phyloP scores from a whole-genome alignment of 805 yeast genomes.

The Saccharomycopsis sp. region DNA sequence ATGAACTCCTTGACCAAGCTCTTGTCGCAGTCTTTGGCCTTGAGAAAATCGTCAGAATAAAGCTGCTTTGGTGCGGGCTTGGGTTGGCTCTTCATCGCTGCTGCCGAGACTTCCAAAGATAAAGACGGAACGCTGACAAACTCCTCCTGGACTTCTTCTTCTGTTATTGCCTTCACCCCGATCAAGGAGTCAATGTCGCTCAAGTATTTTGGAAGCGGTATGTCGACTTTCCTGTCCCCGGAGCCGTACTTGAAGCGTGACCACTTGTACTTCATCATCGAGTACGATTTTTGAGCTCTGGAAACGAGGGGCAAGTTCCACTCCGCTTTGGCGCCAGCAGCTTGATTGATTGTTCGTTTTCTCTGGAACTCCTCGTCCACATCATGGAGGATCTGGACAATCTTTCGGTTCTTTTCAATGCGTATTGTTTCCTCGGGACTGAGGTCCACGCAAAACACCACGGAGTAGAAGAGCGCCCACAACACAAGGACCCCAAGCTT shows the following conservation, averaged over 20 bases:
- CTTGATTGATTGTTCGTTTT: conserved; percentile 1
- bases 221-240: neutral
- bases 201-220: conserved; percentile 9
- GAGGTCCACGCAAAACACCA: too few relatives aligned
- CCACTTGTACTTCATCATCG: conserved; percentile 6
- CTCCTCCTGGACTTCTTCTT: neutral
- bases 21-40: conserved; percentile 9
- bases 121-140: neutral
- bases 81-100: neutral
- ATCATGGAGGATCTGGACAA: conserved; percentile 5
- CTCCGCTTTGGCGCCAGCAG: neutral
- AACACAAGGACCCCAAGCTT: too few relatives aligned
- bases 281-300: neutral
- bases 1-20: conserved; percentile 6
- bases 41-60: neutral
- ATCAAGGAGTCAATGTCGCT: conserved; percentile 1
- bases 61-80: too few relatives aligned
- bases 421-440: neutral
- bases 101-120: neutral
- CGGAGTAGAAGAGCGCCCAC: too few relatives aligned
- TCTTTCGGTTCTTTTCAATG: conserved; percentile 3
- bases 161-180: neutral
- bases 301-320: neutral
- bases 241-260: conserved; percentile 2
- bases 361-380: conserved; percentile 4